Conservation (phyloP, 371 early-diverging fungal genomes). For the Basidiobolus meristosporus region DNA sequence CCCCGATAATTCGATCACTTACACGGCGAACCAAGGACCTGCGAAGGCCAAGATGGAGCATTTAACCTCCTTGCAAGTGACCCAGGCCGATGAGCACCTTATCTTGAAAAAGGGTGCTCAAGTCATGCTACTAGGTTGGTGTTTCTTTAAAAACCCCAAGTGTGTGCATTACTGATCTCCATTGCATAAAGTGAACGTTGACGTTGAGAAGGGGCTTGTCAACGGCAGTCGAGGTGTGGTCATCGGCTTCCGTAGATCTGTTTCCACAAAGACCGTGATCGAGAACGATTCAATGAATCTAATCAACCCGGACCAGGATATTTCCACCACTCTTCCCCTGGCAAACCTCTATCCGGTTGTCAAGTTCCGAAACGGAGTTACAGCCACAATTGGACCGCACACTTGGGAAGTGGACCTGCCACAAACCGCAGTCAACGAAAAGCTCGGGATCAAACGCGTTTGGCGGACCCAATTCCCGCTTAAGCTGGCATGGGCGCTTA, state of each 20-base stretch:
- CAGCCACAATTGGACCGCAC: conserved; percentile 6
- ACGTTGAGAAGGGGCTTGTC: conserved; percentile 17
- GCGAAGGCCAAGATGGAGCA: conserved; percentile 4
- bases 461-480: conserved; percentile 25
- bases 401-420: conserved; percentile 3
- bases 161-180: background rate
- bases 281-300: too few species aligned
- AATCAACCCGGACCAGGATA: conserved; percentile 3
- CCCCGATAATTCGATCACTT: conserved; percentile 2
- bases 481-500: conserved; percentile 35
- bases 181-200: conserved; percentile 13
- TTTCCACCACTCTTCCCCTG: background rate
- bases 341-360: conserved; percentile 1
- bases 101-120: conserved; percentile 28
- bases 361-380: conserved; percentile 1
- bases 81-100: conserved; percentile 8
- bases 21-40: conserved; percentile 5
- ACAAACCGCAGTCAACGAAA: background rate
- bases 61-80: conserved; percentile 7
- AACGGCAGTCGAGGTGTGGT: conserved; percentile 36
- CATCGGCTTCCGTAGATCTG: conserved; percentile 9
- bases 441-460: background rate
- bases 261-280: conserved; percentile 2
- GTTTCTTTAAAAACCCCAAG: background rate
- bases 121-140: conserved; percentile 23